Evolutionary conservation across 345 rosid species (phyloP).

Genomic region (Carallia brachiata): DNA sequence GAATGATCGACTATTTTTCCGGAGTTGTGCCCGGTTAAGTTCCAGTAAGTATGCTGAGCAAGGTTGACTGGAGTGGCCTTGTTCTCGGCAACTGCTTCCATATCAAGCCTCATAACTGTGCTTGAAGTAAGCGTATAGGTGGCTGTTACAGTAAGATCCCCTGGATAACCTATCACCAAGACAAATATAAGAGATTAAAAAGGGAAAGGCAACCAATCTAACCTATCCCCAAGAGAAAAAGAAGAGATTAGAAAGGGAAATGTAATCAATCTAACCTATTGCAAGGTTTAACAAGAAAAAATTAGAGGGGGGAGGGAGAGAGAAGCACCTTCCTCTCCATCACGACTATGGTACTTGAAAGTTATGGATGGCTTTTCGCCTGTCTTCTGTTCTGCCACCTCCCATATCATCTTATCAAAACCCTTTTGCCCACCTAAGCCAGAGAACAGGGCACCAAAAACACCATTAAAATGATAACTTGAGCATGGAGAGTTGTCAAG

Average conservation of each 20-base stretch:
- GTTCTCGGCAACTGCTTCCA: slow-evolving; percentile 77
- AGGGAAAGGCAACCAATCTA: slow-evolving; percentile 8
- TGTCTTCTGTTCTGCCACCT: slow-evolving; percentile 57
- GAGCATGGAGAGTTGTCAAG: neutral
- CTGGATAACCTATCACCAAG: slow-evolving; percentile 62
- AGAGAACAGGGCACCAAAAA: neutral
- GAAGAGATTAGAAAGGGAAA: slow-evolving; percentile 6
- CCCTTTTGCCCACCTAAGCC: slow-evolving; percentile 75
- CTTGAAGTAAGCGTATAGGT: slow-evolving; percentile 69
- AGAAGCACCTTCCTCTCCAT: slow-evolving; percentile 79
- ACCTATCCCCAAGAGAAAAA: slow-evolving; percentile 37
- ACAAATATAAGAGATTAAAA: slow-evolving; percentile 7
- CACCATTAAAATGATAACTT: neutral
- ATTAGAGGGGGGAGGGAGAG: neutral
- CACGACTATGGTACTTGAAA: slow-evolving; percentile 60
- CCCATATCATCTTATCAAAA: slow-evolving; percentile 81
- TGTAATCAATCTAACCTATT: neutral
- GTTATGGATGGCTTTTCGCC: slow-evolving; percentile 66
- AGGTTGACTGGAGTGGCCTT: slow-evolving; percentile 78
- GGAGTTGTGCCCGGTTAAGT: slow-evolving; percentile 74
- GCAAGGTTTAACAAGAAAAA: neutral
- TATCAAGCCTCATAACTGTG: slow-evolving; percentile 76
- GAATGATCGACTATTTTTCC: slow-evolving; percentile 66
- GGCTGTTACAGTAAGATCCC: slow-evolving; percentile 70
- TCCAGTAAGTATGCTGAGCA: slow-evolving; percentile 97